These are phyloP conservation scores for Akanthomyces dipterigenus DNA, from an alignment of 2,329 filamentous ascomycete species.

Conservation along the genomic window DNA sequence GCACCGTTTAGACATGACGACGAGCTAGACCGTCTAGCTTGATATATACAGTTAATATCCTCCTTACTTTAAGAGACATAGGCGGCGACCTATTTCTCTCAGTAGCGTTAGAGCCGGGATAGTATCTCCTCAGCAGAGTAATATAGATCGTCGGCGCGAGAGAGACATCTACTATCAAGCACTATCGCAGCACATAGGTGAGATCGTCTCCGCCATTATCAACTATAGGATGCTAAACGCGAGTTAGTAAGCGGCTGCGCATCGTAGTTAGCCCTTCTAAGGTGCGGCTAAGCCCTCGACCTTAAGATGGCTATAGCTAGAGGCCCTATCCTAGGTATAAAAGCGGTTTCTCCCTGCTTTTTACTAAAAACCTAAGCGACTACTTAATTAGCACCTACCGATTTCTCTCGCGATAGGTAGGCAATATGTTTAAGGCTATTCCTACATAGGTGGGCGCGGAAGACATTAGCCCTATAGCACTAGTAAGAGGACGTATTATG, in stretches of 20 bases:
- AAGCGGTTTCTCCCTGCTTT: neutral
- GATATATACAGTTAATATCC: too few relatives aligned
- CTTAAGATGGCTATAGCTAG: neutral
- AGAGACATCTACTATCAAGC: neutral
- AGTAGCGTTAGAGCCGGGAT: too few relatives aligned
- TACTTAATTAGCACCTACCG: neutral
- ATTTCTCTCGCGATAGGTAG: neutral
- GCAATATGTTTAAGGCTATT: neutral
- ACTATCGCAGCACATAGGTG: neutral
- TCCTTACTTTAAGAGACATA: too few relatives aligned
- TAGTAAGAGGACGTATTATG: neutral
- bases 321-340: neutral
- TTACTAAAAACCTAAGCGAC: neutral
- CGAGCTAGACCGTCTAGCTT: too few relatives aligned
- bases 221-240: neutral
- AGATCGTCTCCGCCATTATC: neutral
- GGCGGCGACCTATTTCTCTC: too few relatives aligned
- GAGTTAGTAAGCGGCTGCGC: neutral
- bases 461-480: neutral
- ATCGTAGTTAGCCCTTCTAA: neutral
- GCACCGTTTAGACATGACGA: too few relatives aligned
- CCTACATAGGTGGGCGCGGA: neutral
- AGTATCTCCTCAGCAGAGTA: neutral
- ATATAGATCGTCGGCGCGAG: neutral
- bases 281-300: neutral